phyloP scores from a whole-genome alignment of 2,329 filamentous ascomycete species.

The Sporothrix schenckii region DNA sequence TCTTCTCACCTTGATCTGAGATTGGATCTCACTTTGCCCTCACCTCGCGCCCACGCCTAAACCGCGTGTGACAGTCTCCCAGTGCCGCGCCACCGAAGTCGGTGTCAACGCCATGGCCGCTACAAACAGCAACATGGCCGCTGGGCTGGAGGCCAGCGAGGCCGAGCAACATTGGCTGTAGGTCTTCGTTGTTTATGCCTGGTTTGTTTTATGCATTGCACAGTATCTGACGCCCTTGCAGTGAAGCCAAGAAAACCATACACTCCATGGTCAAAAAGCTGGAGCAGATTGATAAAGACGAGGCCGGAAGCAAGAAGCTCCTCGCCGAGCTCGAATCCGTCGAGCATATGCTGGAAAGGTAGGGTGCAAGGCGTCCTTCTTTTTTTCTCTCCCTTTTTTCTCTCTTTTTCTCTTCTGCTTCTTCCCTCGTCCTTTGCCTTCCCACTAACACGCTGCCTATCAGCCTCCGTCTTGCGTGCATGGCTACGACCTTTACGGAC shows the following conservation, averaged over 20 bases:
- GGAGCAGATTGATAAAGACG: constrained; percentile 37
- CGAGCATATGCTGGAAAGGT: constrained; percentile 35
- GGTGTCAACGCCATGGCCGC: constrained; percentile 1
- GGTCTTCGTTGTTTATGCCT: background rate
- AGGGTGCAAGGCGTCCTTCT: background rate
- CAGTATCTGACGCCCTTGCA: constrained; percentile 26
- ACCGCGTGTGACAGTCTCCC: background rate
- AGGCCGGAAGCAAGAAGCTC: constrained; percentile 34
- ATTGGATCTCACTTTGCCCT: constrained; percentile 6
- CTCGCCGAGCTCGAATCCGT: constrained; percentile 35
- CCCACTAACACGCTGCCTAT: background rate
- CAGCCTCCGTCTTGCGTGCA: constrained; percentile 72
- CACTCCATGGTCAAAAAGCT: constrained; percentile 36
- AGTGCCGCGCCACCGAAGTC: constrained; percentile 11
- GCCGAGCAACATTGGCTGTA: constrained; percentile 36
- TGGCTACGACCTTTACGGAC: constrained; percentile 72
- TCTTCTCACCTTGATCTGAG: background rate
- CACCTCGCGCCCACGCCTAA: constrained; percentile 7
- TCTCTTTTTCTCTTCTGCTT: too few species aligned
- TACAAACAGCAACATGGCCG: constrained; percentile 23
- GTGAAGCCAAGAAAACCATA: constrained; percentile 36
- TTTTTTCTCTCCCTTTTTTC: too few species aligned
- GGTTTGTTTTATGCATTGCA: background rate
- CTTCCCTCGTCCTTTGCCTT: background rate
- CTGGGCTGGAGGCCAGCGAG: constrained; percentile 29